Base-by-base conservation (phyloP, 2,329 filamentous ascomycete genomes). In the Penicillium sp. region DNA sequence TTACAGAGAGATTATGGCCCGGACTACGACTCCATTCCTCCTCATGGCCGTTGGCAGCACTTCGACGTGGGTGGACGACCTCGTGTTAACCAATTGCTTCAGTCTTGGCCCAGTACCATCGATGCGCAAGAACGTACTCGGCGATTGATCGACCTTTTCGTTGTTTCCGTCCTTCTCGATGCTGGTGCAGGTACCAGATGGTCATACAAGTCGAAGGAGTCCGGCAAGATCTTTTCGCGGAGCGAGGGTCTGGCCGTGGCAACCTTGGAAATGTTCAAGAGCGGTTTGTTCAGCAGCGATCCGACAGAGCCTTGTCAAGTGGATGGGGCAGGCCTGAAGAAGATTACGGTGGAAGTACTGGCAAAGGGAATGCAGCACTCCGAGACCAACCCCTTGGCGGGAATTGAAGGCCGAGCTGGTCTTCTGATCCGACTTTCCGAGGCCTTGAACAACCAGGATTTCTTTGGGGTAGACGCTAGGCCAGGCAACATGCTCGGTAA, bases 401-500 rank as follows among this genome's bases (percentile, higher is more conserved):
- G 93, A 3, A 72, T 97, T 2, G 84, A 95, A 65, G 91, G 91
- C 40, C 82, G 93, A 50, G 84, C 89, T 4, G 83, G 84, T 17
- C 77, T 98, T 39, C 74, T 98, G 35, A 77, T 87, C 35, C 78
- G 85, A 44, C 77, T 98, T 1, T 82, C 82, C 12, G 77, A 83
- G 55, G 90, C 91, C 4, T 72, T 98, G 48, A 79, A 84, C 55
- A 89, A 91, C 64, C 77, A 81, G 51, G 85, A 93, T 44, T 85
- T 88, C 60, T 98, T 96, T 68, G 91, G 91, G 21, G 77, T 79
- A 1, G 83, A 90, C 64, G 87, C 84, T 45, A 79, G 93, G 51
- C 93, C 93, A 10, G 93, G 93, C 59, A 94, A 95, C 67, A 89
- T 98, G 83, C 82, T 97, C 54, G 88, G 88, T 93, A 76, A 61